Percentiles rank a stretch among this genome's conserved stretches.
Evolutionary conservation across 2,329 filamentous ascomycete species (phyloP).

Genomic region (Samsoniella hepiali): DNA sequence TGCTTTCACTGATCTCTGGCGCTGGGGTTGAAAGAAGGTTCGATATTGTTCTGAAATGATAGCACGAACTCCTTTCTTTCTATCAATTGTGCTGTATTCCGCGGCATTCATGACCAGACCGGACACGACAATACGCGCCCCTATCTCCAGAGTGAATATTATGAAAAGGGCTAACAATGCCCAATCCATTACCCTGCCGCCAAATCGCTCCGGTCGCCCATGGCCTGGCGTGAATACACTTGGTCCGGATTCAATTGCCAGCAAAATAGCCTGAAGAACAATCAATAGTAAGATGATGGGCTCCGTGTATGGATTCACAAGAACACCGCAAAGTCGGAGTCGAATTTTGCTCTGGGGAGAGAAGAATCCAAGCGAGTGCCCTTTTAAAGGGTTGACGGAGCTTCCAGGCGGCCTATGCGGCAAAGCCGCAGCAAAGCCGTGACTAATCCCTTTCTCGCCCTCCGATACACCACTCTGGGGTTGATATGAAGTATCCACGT

Average conservation of each 20-base stretch:
- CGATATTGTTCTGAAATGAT: slow-evolving; percentile 74
- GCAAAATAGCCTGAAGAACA: slow-evolving; percentile 79
- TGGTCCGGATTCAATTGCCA: slow-evolving; percentile 76
- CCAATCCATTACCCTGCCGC: slow-evolving; percentile 68
- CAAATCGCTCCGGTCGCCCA: slow-evolving; percentile 62
- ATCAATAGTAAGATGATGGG: slow-evolving; percentile 85
- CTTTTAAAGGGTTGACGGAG: slow-evolving; percentile 71
- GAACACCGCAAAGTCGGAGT: slow-evolving; percentile 71
- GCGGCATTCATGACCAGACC: slow-evolving; percentile 86
- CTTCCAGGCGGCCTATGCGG: slow-evolving; percentile 21
- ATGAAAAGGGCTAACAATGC: slow-evolving; percentile 78
- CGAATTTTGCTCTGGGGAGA: slow-evolving; percentile 73
- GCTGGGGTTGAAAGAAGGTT: slow-evolving; percentile 76
- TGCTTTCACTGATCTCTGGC: slow-evolving; percentile 63
- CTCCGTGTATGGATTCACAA: slow-evolving; percentile 85
- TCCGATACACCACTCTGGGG: slow-evolving; percentile 45
- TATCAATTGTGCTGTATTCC: slow-evolving; percentile 89
- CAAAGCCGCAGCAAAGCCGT: slow-evolving; percentile 23
- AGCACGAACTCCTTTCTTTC: slow-evolving; percentile 68
- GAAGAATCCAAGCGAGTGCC: slow-evolving; percentile 83
- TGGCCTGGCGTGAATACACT: slow-evolving; percentile 65
- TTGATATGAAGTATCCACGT: slow-evolving; percentile 49
- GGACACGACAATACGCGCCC: slow-evolving; percentile 84
- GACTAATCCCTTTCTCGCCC: slow-evolving; percentile 42
- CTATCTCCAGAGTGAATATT: slow-evolving; percentile 83